Conservation (phyloP, 345 rosid species). For the Rhizophora mangle region DNA sequence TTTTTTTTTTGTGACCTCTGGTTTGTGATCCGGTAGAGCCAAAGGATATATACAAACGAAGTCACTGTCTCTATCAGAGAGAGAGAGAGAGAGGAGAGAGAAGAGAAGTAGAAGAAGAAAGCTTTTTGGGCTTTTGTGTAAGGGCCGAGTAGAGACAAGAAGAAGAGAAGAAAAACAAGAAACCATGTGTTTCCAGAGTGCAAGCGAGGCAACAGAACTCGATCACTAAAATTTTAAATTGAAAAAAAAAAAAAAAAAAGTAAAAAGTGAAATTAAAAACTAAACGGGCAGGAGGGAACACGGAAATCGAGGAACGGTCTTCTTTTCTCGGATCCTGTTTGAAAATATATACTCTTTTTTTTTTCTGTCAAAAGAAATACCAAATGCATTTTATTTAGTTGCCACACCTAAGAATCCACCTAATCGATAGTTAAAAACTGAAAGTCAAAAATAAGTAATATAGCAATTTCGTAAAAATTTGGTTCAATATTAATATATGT, state of each 20-base stretch:
- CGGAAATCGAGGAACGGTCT: slow-evolving; percentile 69
- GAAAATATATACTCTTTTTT: background rate
- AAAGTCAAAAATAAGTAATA: too few species aligned
- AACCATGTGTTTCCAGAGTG: background rate
- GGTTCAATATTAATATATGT: too few species aligned
- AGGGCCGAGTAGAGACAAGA: background rate
- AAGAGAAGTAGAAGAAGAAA: background rate
- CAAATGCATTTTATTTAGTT: too few species aligned
- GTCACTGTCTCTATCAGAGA: background rate
- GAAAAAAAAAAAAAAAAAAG: background rate
- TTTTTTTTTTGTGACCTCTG: background rate
- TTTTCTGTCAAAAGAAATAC: too few species aligned
- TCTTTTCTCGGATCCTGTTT: slow-evolving; percentile 31
- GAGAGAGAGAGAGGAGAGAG: background rate
- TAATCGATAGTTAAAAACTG: too few species aligned
- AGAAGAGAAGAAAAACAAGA: background rate
- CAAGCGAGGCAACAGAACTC: slow-evolving; percentile 18
- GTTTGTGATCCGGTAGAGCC: background rate
- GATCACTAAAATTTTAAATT: too few species aligned
- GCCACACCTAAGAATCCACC: too few species aligned
- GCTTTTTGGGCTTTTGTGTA: background rate
- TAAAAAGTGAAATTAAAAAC: slow-evolving; percentile 5
- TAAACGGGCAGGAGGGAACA: slow-evolving; percentile 18
- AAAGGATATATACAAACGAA: background rate
- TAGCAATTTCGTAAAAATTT: too few species aligned